Percentiles rank a stretch among this genome's conserved stretches.
These are phyloP conservation scores for Carex arenaria DNA, from an alignment of 202 grass and related monocot genomes.

Conservation along the genomic window DNA sequence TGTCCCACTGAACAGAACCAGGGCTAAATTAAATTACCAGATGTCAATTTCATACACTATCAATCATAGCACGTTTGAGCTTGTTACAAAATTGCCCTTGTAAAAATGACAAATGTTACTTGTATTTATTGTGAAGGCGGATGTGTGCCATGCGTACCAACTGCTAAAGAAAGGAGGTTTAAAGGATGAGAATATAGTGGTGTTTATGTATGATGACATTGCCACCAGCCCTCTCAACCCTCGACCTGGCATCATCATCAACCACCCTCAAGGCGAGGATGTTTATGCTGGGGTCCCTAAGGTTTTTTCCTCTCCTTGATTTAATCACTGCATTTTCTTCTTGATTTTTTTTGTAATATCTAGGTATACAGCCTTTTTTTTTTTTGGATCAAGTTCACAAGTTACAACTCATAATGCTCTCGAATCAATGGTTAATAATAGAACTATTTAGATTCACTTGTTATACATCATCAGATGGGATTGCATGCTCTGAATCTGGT, in stretches of 20 bases:
- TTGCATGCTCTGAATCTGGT: not conserved
- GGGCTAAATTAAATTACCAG: not conserved
- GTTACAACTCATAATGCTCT: not conserved
- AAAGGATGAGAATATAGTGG: constrained; percentile 88
- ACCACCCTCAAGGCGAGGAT: constrained; percentile 68
- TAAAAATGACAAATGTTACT: not conserved
- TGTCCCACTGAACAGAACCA: not conserved
- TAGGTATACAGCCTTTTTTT: not conserved
- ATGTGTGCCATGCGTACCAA: constrained; percentile 91
- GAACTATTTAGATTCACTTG: not conserved
- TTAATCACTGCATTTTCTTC: constrained; percentile 9
- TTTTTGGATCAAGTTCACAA: not conserved
- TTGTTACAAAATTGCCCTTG: not conserved
- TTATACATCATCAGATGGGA: not conserved
- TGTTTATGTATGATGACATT: constrained; percentile 89
- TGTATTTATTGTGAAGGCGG: constrained; percentile 37
- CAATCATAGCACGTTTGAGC: not conserved
- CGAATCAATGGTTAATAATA: not conserved
- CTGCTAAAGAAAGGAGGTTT: constrained; percentile 58
- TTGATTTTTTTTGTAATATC: not conserved
- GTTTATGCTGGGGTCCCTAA: constrained; percentile 83
- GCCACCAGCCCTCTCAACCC: constrained; percentile 60
- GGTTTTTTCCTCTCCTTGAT: constrained; percentile 35
- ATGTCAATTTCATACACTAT: not conserved
- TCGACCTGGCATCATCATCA: constrained; percentile 67